Conservation (phyloP, 176 grass and related monocot species). For the Oryza officinalis region DNA sequence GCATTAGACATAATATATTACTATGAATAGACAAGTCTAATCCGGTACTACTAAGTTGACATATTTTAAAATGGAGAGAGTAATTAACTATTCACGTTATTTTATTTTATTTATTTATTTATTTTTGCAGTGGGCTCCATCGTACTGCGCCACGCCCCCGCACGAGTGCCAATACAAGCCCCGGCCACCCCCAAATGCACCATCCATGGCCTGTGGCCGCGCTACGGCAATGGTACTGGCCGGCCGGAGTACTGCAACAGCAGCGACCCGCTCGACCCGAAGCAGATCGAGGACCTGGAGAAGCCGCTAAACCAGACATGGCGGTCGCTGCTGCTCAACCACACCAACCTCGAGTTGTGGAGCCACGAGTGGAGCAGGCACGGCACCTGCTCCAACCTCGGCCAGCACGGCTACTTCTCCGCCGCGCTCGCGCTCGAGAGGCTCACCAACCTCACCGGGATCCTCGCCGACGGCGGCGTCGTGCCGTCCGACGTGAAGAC, state of each 20-base stretch:
- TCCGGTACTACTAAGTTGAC: too few species aligned
- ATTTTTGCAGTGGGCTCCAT: too few species aligned
- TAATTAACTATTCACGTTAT: too few species aligned
- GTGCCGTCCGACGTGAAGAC: constrained; percentile 18
- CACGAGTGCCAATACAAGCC: too few species aligned
- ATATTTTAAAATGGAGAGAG: too few species aligned
- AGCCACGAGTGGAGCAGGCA: constrained; percentile 70
- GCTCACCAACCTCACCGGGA: constrained; percentile 14
- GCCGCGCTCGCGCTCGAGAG: constrained; percentile 44
- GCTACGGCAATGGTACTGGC: neutral
- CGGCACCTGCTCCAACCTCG: constrained; percentile 55
- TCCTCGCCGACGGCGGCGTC: constrained; percentile 36
- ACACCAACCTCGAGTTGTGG: constrained; percentile 48
- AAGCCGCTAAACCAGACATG: constrained; percentile 26
- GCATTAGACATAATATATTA: too few species aligned
- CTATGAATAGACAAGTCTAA: too few species aligned
- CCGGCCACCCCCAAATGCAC: too few species aligned
- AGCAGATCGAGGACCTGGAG: constrained; percentile 36
- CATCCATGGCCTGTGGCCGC: too few species aligned
- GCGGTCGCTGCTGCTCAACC: constrained; percentile 52
- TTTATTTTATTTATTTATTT: too few species aligned
- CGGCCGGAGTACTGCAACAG: constrained; percentile 31
- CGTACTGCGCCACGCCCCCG: too few species aligned
- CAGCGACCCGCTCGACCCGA: neutral
- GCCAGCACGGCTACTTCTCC: constrained; percentile 54